Percentiles rank a stretch among this genome's conserved stretches.
Evolutionary conservation across 768 basidiomycete species (phyloP).

Genomic region (Podaxis sp.): DNA sequence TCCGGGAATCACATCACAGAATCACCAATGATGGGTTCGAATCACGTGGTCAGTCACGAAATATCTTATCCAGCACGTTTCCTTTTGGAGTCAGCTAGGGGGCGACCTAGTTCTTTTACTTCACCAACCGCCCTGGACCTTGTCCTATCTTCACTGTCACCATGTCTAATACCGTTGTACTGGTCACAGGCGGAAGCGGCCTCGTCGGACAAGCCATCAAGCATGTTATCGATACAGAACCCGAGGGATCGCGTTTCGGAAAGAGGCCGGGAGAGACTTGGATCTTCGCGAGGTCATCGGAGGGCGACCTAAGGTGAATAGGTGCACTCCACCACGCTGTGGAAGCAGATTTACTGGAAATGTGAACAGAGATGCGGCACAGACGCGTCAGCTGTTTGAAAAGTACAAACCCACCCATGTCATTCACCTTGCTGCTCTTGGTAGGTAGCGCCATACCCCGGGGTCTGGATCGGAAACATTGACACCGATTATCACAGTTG

Average conservation of each 20-base stretch:
- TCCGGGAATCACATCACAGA: not conserved
- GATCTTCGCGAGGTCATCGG: conserved; percentile 78
- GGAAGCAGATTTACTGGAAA: not conserved
- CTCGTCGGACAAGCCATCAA: conserved; percentile 86
- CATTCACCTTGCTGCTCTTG: conserved; percentile 93
- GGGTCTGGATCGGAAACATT: not conserved
- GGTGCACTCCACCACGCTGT: not conserved
- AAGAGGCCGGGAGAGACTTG: conserved; percentile 75
- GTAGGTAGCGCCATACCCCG: conserved; percentile 39
- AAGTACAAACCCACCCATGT: conserved; percentile 95
- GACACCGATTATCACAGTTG: conserved; percentile 50
- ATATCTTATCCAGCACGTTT: not conserved
- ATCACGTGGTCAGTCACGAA: conserved; percentile 9
- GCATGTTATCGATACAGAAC: conserved; percentile 75
- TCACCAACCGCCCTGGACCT: not conserved
- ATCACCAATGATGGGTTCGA: not conserved
- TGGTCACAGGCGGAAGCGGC: conserved; percentile 84
- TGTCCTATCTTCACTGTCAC: conserved; percentile 4
- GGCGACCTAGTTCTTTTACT: not conserved
- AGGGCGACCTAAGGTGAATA: conserved; percentile 79
- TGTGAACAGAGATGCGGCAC: conserved; percentile 56
- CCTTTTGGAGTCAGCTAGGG: not conserved
- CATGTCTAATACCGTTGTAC: conserved; percentile 48
- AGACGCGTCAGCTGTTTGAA: conserved; percentile 74
- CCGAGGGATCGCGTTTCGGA: conserved; percentile 76